Evolutionary conservation across 495 filamentous ascomycete species (phyloP), one percentile per base, ranked within the genome.

Genomic region (Tuber calosporum): DNA sequence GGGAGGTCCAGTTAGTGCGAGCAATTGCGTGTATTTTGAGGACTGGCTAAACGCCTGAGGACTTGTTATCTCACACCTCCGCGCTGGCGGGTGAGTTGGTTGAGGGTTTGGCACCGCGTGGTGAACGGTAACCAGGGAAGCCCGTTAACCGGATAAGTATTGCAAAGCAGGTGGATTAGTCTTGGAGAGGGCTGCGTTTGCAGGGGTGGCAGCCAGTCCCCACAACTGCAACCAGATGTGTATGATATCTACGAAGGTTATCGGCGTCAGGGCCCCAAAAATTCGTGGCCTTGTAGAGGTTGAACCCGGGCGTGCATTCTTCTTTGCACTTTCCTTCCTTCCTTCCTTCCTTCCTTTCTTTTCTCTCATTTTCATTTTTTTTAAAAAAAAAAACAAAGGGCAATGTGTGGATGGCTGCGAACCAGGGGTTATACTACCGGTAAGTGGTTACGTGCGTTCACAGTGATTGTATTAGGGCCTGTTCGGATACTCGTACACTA

Each of bases 11-110:
- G 92, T 98, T 43, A 95, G 90, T 81, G 92, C 95, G 1, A 90
- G 89, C 72, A 96, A 87, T 69, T 99, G 95, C 82, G 91, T 93
- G 62, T 99, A 98, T 79, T 97, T 96, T 80, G 86, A 89, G 71
- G 87, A 89, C 5, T 98, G 94, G 94, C 82, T 97, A 30, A 83
- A 84, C 13, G 76, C 76, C 68, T 78, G 53, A 78, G 13, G 4
- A 26, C 53, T 30, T 34, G 4, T 17, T 11, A 34, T 62, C 34
- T 62, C 13, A 1, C 53, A 5, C 13, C 13, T 30, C 3, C 6
- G 26, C 7, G 13, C 1, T 4, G 26, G 26, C 13, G 53, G n/a
- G 7, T 3, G 17, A 45, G 42, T 6, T 13, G n/a, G 9, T 26
- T 17, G 17, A 43, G 26, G 9, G 26, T 34, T 7, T 4, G 26